These are phyloP conservation scores for Ustilago hordei DNA, from an alignment of 1,284 basidiomycete species.

Conservation along the genomic window DNA sequence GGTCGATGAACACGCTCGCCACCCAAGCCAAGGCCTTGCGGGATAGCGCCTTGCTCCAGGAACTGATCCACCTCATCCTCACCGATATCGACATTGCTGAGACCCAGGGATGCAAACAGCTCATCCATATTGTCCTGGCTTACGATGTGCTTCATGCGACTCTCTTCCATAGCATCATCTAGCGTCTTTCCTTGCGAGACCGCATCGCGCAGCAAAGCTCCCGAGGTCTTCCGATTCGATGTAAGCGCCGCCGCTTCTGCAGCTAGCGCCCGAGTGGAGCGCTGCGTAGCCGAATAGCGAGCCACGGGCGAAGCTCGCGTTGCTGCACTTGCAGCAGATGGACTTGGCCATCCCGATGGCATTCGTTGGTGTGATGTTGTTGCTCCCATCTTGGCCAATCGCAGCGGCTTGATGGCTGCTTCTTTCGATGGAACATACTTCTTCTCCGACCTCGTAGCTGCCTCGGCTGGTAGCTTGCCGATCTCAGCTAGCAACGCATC, in stretches of 20 bases:
- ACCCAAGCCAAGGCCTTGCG: conserved; percentile 44
- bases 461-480: conserved; percentile 23
- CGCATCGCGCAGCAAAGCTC: conserved; percentile 45
- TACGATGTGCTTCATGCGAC: conserved; percentile 48
- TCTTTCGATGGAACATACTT: conserved; percentile 55
- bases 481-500: conserved; percentile 46
- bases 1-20: conserved; percentile 48
- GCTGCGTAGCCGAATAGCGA: conserved; percentile 48
- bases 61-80: conserved; percentile 65
- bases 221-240: conserved; percentile 50
- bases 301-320: conserved; percentile 37
- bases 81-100: conserved; percentile 58
- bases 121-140: conserved; percentile 59
- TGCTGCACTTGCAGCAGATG: conserved; percentile 12
- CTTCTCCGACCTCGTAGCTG: conserved; percentile 15
- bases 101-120: conserved; percentile 61
- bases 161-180: conserved; percentile 49
- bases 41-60: conserved; percentile 56
- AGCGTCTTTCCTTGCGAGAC: conserved; percentile 52
- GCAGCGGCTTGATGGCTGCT: conserved; percentile 57
- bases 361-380: conserved; percentile 27
- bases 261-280: conserved; percentile 51
- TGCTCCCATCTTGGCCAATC: conserved; percentile 58
- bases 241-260: conserved; percentile 59
- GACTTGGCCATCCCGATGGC: conserved; percentile 19